Base-by-base conservation (phyloP, 2,329 filamentous ascomycete species). In the Aspergillus phoenicis region DNA sequence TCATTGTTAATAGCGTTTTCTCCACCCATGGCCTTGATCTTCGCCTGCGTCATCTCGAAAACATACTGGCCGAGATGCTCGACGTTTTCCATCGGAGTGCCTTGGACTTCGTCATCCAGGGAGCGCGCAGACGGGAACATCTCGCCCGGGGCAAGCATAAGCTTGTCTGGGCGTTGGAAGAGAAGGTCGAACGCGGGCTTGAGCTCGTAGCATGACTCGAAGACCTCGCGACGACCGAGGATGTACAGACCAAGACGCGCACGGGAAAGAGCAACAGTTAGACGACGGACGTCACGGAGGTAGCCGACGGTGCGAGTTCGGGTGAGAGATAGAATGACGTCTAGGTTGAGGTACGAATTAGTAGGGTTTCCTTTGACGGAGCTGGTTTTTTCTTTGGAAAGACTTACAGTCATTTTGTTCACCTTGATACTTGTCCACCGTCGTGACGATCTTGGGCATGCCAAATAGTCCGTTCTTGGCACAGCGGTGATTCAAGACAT, bases 401-500 rank as follows among this genome's bases (percentile, higher is more conserved):
- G 36, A 87, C 90, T 84, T 84, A 95, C 91, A 98, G 73, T 99
- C 95, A 77, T 99, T 99, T 78, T 99, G 95, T 82, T 99, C 95
- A 75, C 95, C 96, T 80, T 99, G 95, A 72, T 98, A 99, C 76
- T 97, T 97, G 80, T 99, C 95, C 64, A 99, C 94, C 5, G 96
- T 99, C 3, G 91, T 93, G 28, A 99, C 91, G 57, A 90, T 89
- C 76, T 89, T 90, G 17, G 95, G 95, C 76, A 97, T 80, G 8
- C 94, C 93, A 77, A 99, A 99, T 20, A 98, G 81, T 2, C 88
- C 81, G 69, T 93, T 96, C 69, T 86, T 89, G 39, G 88, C 89
- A 76, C 95, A 99, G 61, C 95, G 85, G 73, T 96, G 91, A 13
- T 80, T 81, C 55, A 99, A 79, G 3, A 99, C 92, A 75, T 99